These are phyloP conservation scores for Podospora conica DNA, from an alignment of 495 filamentous ascomycete species.

Conservation along the genomic window DNA sequence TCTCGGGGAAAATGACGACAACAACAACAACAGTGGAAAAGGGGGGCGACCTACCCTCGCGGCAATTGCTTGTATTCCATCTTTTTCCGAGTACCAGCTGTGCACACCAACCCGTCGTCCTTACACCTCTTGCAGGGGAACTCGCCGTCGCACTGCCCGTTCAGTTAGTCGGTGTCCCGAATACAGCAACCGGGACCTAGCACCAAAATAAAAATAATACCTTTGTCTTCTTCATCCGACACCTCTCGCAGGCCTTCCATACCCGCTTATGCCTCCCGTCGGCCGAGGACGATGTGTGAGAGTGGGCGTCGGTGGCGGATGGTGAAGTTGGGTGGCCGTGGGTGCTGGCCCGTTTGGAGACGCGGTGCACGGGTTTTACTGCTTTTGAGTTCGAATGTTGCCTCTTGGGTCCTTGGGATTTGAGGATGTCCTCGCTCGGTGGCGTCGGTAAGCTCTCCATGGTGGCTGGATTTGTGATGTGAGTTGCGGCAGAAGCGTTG, in stretches of 20 bases:
- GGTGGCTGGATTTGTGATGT: conserved; percentile 13
- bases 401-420: conserved; percentile 21
- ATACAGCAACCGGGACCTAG: neutral
- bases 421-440: conserved; percentile 40
- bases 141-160: conserved; percentile 56
- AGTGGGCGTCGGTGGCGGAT: conserved; percentile 20
- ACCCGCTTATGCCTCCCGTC: conserved; percentile 57
- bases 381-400: conserved; percentile 23
- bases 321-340: conserved; percentile 28
- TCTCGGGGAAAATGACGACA: neutral
- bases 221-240: conserved; percentile 69
- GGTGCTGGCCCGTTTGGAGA: conserved; percentile 26
- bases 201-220: conserved; percentile 23
- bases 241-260: conserved; percentile 66
- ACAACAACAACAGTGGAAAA: neutral
- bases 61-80: conserved; percentile 54
- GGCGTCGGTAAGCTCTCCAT: conserved; percentile 45
- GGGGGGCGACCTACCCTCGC: conserved; percentile 36
- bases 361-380: conserved; percentile 26
- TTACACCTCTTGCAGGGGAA: conserved; percentile 64
- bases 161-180: conserved; percentile 11
- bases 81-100: conserved; percentile 52
- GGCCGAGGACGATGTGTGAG: conserved; percentile 17
- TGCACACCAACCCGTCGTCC: conserved; percentile 53
- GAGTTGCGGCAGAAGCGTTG: neutral